These are phyloP conservation scores for Sporothrix variecibatus DNA, from an alignment of 2,329 filamentous ascomycete species.

Conservation along the genomic window DNA sequence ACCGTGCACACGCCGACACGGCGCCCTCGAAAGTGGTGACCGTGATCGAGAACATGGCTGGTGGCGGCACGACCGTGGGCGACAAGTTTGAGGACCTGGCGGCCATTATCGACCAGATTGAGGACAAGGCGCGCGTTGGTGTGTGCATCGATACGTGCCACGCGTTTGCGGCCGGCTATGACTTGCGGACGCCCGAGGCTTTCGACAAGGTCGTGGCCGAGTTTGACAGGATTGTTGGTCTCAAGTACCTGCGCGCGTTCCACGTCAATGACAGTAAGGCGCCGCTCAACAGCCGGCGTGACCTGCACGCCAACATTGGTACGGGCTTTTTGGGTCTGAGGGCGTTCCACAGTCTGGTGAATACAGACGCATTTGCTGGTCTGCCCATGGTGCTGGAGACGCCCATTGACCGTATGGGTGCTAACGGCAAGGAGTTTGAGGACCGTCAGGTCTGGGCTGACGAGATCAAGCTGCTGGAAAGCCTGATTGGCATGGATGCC, in stretches of 20 bases:
- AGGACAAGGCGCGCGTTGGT: conserved; percentile 81
- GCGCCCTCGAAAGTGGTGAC: conserved; percentile 67
- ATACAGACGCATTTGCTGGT: conserved; percentile 71
- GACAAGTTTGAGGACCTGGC: conserved; percentile 82
- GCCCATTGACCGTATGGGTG: conserved; percentile 74
- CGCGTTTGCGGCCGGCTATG: conserved; percentile 91
- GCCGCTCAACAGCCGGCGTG: conserved; percentile 76
- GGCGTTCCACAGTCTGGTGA: conserved; percentile 90
- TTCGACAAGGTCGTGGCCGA: conserved; percentile 72
- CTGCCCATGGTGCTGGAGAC: conserved; percentile 95
- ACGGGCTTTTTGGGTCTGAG: conserved; percentile 89
- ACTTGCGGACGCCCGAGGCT: conserved; percentile 72
- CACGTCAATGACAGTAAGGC: conserved; percentile 97
- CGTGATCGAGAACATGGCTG: conserved; percentile 94
- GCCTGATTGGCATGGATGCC: conserved; percentile 78
- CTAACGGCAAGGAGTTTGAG: conserved; percentile 67
- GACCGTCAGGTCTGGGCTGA: conserved; percentile 85
- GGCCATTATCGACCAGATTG: conserved; percentile 77
- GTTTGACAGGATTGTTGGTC: conserved; percentile 77
- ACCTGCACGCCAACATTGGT: conserved; percentile 94
- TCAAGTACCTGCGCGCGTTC: conserved; percentile 77
- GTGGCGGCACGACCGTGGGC: conserved; percentile 83
- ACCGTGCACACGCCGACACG: conserved; percentile 76
- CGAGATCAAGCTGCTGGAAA: conserved; percentile 93
- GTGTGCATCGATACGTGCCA: conserved; percentile 98